Percentiles rank a stretch among this genome's conserved stretches.
phyloP scores from a whole-genome alignment of 257 asterid genomes.

The Penstemon barbatus region DNA sequence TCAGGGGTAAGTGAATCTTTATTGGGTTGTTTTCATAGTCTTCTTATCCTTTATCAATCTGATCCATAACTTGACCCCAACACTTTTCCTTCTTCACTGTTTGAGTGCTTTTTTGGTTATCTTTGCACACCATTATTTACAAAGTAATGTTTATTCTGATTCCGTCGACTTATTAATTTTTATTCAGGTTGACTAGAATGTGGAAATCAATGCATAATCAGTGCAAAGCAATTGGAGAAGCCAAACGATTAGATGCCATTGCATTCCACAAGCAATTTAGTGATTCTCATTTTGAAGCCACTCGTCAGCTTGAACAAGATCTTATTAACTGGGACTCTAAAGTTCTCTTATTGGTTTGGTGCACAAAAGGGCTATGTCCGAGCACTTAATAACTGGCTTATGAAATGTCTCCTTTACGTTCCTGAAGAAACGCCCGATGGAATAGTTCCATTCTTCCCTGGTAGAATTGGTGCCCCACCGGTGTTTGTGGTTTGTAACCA shows the following conservation, averaged over 20 bases:
- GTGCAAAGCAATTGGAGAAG: conserved; percentile 79
- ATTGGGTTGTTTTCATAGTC: too few relatives aligned
- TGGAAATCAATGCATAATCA: conserved; percentile 91
- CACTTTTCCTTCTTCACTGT: neutral
- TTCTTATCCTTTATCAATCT: conserved; percentile 1
- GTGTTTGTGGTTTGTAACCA: conserved; percentile 76
- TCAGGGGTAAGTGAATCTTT: conserved; percentile 61
- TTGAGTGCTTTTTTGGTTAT: neutral
- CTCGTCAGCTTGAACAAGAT: conserved; percentile 77
- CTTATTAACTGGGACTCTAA: conserved; percentile 80
- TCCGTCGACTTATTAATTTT: too few relatives aligned
- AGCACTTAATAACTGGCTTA: conserved; percentile 81
- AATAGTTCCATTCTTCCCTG: conserved; percentile 82
- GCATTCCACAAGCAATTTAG: conserved; percentile 65
- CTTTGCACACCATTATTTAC: too few relatives aligned
- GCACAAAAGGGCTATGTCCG: conserved; percentile 75
- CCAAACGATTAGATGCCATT: conserved; percentile 71
- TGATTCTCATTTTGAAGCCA: conserved; percentile 80
- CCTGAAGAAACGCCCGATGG: conserved; percentile 97
- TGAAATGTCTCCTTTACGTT: conserved; percentile 83
- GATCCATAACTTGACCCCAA: neutral
- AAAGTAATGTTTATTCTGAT: too few relatives aligned
- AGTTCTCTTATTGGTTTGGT: conserved; percentile 78
- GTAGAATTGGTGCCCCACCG: conserved; percentile 95
- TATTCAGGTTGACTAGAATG: conserved; percentile 72